Percentiles rank a stretch among this genome's conserved stretches.
phyloP scores from a whole-genome alignment of 2,329 filamentous ascomycete species.

The Claviceps quebecensis region DNA sequence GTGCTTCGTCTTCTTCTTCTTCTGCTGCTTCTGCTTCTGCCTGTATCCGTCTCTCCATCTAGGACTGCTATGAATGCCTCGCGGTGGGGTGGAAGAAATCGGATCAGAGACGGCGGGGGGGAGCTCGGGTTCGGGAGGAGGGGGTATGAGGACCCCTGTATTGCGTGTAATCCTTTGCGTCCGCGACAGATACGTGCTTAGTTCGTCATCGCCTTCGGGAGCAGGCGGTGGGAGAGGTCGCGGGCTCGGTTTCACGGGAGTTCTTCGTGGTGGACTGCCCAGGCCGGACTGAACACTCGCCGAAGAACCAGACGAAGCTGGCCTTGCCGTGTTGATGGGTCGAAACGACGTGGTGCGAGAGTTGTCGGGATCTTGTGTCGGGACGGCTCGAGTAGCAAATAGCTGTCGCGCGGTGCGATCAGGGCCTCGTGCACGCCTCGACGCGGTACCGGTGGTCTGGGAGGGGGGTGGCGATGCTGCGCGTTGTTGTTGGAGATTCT shows the following conservation, averaged over 20 bases:
- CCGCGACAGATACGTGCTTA: slow-evolving; percentile 18
- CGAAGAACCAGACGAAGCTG: slow-evolving; percentile 6
- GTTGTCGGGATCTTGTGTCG: background rate
- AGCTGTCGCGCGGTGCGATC: slow-evolving; percentile 1
- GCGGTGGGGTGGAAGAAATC: slow-evolving; percentile 38
- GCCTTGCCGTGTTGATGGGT: slow-evolving; percentile 9
- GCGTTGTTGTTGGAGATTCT: slow-evolving; percentile 35
- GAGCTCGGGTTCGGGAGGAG: slow-evolving; percentile 45
- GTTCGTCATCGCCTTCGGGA: slow-evolving; percentile 15
- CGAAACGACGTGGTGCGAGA: slow-evolving; percentile 11
- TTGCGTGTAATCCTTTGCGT: slow-evolving; percentile 16
- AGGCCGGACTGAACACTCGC: slow-evolving; percentile 17
- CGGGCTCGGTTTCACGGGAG: slow-evolving; percentile 28
- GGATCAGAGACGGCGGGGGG: slow-evolving; percentile 43
- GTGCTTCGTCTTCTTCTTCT: background rate
- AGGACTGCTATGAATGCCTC: slow-evolving; percentile 46
- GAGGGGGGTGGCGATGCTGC: slow-evolving; percentile 23
- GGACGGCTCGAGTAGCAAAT: background rate
- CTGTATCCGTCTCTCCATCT: slow-evolving; percentile 24
- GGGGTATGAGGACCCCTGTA: slow-evolving; percentile 16
- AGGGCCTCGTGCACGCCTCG: background rate
- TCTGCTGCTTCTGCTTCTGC: slow-evolving; percentile 19
- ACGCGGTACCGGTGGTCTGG: slow-evolving; percentile 8
- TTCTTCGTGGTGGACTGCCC: slow-evolving; percentile 23
- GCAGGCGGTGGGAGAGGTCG: slow-evolving; percentile 33